Evolutionary conservation across 139 green algal species (phyloP).

Genomic region (Ostreobium quekettii): DNA sequence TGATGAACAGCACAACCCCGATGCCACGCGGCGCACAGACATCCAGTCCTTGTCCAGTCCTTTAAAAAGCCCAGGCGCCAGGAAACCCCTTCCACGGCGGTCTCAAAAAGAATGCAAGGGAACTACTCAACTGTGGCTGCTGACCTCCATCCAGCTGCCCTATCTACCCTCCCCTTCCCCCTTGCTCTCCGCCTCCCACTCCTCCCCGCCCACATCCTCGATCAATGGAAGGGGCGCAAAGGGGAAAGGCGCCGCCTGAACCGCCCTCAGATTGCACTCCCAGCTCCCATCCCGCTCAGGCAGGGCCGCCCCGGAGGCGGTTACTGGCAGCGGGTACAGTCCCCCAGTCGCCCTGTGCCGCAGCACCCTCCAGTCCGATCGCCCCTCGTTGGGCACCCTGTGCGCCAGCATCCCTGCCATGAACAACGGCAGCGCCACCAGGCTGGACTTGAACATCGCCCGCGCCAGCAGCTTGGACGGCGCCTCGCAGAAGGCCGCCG

Average conservation of each 20-base stretch:
- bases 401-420: conserved; percentile 76
- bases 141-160: too few relatives aligned
- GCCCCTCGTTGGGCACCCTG: conserved; percentile 48
- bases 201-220: too few relatives aligned
- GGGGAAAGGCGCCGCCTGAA: conserved; percentile 11
- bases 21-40: too few relatives aligned
- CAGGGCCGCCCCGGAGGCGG: background rate
- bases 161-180: too few relatives aligned
- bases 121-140: too few relatives aligned
- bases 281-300: background rate
- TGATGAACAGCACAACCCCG: too few relatives aligned
- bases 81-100: too few relatives aligned
- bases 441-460: conserved; percentile 71
- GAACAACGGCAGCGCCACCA: conserved; percentile 86
- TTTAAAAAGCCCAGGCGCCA: too few relatives aligned
- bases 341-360: background rate
- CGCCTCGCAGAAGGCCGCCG: conserved; percentile 61
- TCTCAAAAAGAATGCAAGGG: too few relatives aligned
- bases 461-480: conserved; percentile 47
- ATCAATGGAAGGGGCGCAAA: conserved; percentile 10
- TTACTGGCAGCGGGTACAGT: background rate
- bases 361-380: background rate
- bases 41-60: too few relatives aligned
- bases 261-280: background rate
- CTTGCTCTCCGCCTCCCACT: too few relatives aligned